Evolutionary conservation across 2,329 filamentous ascomycete genomes (phyloP), one percentile per base, ranked within the genome.

Genomic region (Scytalidium lignicola): DNA sequence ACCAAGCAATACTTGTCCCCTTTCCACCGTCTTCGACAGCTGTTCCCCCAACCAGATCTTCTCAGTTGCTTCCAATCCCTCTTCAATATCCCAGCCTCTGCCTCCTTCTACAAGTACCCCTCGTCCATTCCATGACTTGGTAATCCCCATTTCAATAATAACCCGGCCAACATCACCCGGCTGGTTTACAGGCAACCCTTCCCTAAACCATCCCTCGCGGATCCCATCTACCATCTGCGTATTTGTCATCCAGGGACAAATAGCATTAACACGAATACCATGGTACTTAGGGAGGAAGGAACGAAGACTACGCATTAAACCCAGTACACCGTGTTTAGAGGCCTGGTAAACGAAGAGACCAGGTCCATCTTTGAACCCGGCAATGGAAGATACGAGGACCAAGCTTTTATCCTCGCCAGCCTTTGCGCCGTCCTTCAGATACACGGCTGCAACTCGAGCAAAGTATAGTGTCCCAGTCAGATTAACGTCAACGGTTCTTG

Each of bases 161-260:
- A 69, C 70, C 2, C 64, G 67, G 2, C 76, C 78, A 0, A 80
- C 76, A 2, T 61, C 68, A 1, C 67, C 66, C 0, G 78, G 63
- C 0, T 65, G 54, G 60, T 82, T 55, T 1, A 54, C 41, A 0
- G 53, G 53, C 18, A 55, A 28, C 7, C 18, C 21, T 3, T 26
- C 42, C 22, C 43, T 26, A 1, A 48, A 75, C 1, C 70, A 58
- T 13, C 66, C 63, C 17, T 70, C 63, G 1, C 69, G 65, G 2
- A 73, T 62, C 9, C 56, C 55, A n/a, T 65, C 62, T 49, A 75
- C 62, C 21, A 72, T 37, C 0, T 48, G 55, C 29, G 75, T 78
- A 8, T 68, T 65, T 0, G 78, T 80, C 76, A 77, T 81, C 23
- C 67, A 73, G 0, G 79, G 78, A 1, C 75, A 72, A n/a, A 82